Evolutionary conservation across 2,329 filamentous ascomycete species (phyloP), one percentile per base, ranked within the genome.

Genomic region (Tolypocladium guangdongense): DNA sequence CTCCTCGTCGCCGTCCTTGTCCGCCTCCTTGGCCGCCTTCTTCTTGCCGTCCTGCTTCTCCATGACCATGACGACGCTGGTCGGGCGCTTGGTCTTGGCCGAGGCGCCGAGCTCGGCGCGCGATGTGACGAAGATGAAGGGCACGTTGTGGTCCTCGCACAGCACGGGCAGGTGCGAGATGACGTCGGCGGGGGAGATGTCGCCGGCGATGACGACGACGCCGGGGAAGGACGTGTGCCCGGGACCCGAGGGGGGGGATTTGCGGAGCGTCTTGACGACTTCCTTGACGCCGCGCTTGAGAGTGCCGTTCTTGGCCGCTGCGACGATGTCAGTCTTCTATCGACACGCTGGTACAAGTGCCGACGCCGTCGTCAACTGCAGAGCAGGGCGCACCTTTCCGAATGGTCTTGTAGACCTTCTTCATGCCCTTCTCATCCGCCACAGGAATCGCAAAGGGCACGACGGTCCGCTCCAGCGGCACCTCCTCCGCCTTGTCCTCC

Each of bases 241-340:
- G 56, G 83, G 80, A n/a, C 83, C 81, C 54, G 84, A 81, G 62
- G 82, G 72, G 54, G 88, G 80, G 16, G 90, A 92, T 77, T 97
- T 97, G 77, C 93, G 90, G 63, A 99, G 88, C 36, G 91, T 87
- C 78, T 99, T 99, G 76, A 97, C 91, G 67, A 96, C 92, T 76
- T 99, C 93, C 75, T 99, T 99, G 61, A 99, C 93, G 68, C 93
- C 93, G 67, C 93, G 91, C 78, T 96, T 95, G 67, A 99, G 87
- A 55, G 89, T 88, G 76, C 95, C 95, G 75, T 90, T 84, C 75
- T 95, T 96, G 64, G 93, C 91, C 62, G 92, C 93, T 97, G 71
- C 55, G 30, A 12, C 27, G n/a, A 18, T 20, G 43, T 47, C 11
- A 47, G 43, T 32, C 6, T 7, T 46, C 38, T 7, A 32, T 24